Base-by-base conservation (phyloP, 169 alveolate genomes). In the Plasmodium fragile region DNA sequence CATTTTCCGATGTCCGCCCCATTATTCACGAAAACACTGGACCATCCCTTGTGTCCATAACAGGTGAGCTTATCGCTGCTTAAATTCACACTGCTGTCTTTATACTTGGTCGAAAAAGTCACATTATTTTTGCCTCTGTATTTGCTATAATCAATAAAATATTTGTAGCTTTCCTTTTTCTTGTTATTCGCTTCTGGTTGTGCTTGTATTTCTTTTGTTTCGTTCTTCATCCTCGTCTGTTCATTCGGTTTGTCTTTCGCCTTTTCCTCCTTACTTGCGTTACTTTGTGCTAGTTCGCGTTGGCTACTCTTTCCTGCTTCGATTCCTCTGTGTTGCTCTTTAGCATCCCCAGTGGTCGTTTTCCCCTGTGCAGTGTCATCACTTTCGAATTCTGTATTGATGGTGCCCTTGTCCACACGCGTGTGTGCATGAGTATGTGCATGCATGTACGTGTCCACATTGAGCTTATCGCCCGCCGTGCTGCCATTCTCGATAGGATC, bases 41-140 rank as follows among this genome's bases (percentile, higher is more conserved):
- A 79, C 94, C 94, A 90, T 22, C 94, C 94, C 70, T 90, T 90
- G 73, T 90, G 92, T 28, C 94, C 94, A 53, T 90, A 90, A 70
- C 94, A 90, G 30, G 94, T 90, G n/a, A 90, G 78, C 41, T 80
- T 79, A 32, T 90, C 94, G 36, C 52, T 70, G 72, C 94, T 90
- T 80, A 90, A 49, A 30, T 52, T 79, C 30, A 90, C 36, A 65
- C 65, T 80, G 55, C 90, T 81, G 82, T 90, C 94, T 80, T 90
- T 90, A 69, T 90, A 90, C 73, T 90, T 90, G 49, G 79, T 90
- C 10, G 94, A 90, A 72, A 90, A 90, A 1, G 94, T 65, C 30
- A 90, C 94, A 80, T 81, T 69, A n/a, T 81, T 65, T 72, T 80
- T 90, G 25, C 22, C 80, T 25, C 92, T 30, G 69, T 90, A 90